Evolutionary conservation across 208 protist genomes (phyloP), one percentile per base, ranked within the genome.

Genomic region (Borovskyia barvae): DNA sequence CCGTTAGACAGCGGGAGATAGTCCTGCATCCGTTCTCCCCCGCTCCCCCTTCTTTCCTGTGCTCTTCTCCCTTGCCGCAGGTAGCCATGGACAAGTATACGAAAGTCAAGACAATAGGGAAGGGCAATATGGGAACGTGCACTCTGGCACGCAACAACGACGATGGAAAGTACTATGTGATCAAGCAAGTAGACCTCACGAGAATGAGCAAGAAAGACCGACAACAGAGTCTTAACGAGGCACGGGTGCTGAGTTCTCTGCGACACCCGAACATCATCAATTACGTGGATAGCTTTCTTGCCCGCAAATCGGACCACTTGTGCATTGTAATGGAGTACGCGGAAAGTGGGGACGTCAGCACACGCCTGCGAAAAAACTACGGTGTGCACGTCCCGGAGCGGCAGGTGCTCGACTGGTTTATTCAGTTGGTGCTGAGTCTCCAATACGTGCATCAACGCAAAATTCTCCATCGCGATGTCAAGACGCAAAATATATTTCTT

Each of bases 301-400:
- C 89, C 1, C 66, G 74, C 24, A 87, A 77, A 55, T 95, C 87
- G 2, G 85, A 95, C 55, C 77, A 95, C 56, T 57, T 97, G 47
- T 97, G 92, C 73, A 97, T 97, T 52, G 87, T 96, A 8, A 97
- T 97, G 92, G 90, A 96, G 70, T 96, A 80, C 65, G 87, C 88
- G 12, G 92, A 97, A 46, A 85, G 86, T 35, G 92, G 92, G 9
- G 92, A 97, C 53, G 54, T 97, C 11, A 76, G 75, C 46, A 60
- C 74, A 3, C 74, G 87, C 6, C 85, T 97, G 12, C 92, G 94
- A 56, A 82, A 87, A 41, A 81, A 74, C 45, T 88, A 82, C 52
- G 82, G 85, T 14, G 77, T 87, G 1, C 82, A 87, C 50, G 86
- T 97, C 41, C 62, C 81, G 15, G 92, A 97, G 54, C 49, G 72